phyloP scores from a whole-genome alignment of 2,329 filamentous ascomycete species.

The Fusarium xylarioides region DNA sequence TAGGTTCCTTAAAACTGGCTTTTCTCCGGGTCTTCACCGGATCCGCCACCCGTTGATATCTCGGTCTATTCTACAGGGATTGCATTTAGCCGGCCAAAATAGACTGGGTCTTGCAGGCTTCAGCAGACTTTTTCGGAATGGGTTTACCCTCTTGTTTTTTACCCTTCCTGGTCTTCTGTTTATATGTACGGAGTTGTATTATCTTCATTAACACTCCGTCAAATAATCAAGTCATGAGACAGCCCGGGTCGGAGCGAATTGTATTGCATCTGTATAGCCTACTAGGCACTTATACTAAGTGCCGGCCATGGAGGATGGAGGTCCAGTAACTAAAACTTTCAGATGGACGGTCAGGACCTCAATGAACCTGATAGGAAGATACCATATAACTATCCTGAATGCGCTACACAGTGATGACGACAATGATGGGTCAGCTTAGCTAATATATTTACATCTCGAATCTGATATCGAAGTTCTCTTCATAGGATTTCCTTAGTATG shows the following conservation, averaged over 20 bases:
- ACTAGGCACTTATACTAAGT: neutral
- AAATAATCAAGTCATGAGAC: conserved; percentile 10
- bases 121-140: conserved; percentile 17
- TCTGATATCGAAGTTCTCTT: neutral
- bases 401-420: conserved; percentile 2
- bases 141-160: neutral
- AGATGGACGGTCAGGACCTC: neutral
- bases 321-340: neutral
- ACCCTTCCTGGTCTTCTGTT: neutral
- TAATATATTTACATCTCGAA: neutral
- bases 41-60: conserved; percentile 41
- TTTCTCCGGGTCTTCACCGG: conserved; percentile 31
- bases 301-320: conserved; percentile 1
- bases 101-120: conserved; percentile 21
- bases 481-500: neutral
- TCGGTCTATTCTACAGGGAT: conserved; percentile 34
- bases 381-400: neutral
- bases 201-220: neutral
- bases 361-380: neutral
- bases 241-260: neutral
- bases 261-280: neutral
- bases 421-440: conserved; percentile 2
- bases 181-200: neutral
- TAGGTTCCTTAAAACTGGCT: conserved; percentile 5
- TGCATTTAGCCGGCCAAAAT: conserved; percentile 39